Evolutionary conservation across 1,284 basidiomycete species (phyloP), one percentile per base, ranked within the genome.

Genomic region (Sanghuangporus sanghuang): DNA sequence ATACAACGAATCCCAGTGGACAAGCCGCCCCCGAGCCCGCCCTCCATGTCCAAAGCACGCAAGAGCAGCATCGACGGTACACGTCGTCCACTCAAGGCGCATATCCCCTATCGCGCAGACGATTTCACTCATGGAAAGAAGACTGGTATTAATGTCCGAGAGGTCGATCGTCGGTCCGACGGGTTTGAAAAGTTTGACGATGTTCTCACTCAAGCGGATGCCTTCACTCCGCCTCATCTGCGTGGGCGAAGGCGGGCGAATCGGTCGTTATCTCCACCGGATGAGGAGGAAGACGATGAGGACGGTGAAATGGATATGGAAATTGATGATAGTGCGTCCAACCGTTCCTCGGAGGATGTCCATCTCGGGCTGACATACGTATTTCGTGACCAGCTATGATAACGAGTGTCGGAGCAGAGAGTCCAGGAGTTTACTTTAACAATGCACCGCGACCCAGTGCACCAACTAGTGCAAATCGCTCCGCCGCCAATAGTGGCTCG

Each of bases 101-200:
- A 92, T 69, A 79, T 90, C 16, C 90, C 90, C 0, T 92, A 87
- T 69, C 82, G 86, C 56, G 88, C 85, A 9, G 87, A 91, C 70
- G 85, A 92, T 68, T 82, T 83, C 18, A 81, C 82, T 53, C 87
- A 85, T 63, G 90, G 90, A 16, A 90, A 89, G 79, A 88, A 85
- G 72, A 92, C 89, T 0, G 90, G 90, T 2, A 79, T 90, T 59
- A 77, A 81, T 1, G 84, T 92, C 16, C 79, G 75, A 35, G 82
- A 86, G 71, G 84, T 92, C 57, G 84, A 86, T 58, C 83, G 85
- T 66, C 86, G 86, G 68, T 87, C 87, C 14, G 90, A 94, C 71
- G 95, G 93, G 9, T 93, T 92, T 72, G 93, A 96, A 74, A 86
- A 86, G 11, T 90, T 93, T 69, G 85, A 87, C 62, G 83, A 86